Conservation (phyloP, 306 rosid genomes). For the Acacia melanoxylon region DNA sequence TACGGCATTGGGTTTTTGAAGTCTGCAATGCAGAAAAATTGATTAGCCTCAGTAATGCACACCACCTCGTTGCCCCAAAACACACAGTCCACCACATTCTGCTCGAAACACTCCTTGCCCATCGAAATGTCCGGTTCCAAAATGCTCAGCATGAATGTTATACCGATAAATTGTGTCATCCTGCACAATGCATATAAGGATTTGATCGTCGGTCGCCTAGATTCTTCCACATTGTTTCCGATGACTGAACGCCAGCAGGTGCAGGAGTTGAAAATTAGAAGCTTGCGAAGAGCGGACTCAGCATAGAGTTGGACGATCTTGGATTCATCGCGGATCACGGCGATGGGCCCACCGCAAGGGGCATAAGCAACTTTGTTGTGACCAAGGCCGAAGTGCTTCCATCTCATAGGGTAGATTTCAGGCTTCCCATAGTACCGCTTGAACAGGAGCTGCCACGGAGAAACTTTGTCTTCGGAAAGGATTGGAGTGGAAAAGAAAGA, state of each 20-base stretch:
- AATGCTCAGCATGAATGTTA: constrained; percentile 58
- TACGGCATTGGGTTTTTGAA: constrained; percentile 74
- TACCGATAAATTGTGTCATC: constrained; percentile 91
- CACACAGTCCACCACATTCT: constrained; percentile 80
- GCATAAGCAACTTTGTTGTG: constrained; percentile 92
- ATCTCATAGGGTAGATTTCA: constrained; percentile 69
- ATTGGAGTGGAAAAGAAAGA: background rate
- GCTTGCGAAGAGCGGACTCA: constrained; percentile 93
- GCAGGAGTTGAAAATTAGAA: constrained; percentile 80
- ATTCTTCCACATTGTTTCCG: constrained; percentile 84
- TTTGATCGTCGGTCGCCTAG: constrained; percentile 88
- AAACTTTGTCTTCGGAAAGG: background rate
- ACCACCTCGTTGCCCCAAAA: constrained; percentile 91
- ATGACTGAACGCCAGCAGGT: constrained; percentile 64
- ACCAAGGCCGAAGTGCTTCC: constrained; percentile 82
- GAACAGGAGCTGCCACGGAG: constrained; percentile 89
- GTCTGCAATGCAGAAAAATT: constrained; percentile 69
- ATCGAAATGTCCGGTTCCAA: constrained; percentile 77
- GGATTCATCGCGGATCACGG: constrained; percentile 94
- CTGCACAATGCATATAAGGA: constrained; percentile 77
- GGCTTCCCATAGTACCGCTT: constrained; percentile 92
- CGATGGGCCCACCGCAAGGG: constrained; percentile 86
- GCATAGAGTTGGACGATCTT: constrained; percentile 98
- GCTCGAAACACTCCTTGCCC: constrained; percentile 81
- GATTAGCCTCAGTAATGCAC: constrained; percentile 71